Percentiles rank a stretch among this genome's conserved stretches.
Conservation (phyloP, 805 yeast species). For the Candida boleticola region DNA sequence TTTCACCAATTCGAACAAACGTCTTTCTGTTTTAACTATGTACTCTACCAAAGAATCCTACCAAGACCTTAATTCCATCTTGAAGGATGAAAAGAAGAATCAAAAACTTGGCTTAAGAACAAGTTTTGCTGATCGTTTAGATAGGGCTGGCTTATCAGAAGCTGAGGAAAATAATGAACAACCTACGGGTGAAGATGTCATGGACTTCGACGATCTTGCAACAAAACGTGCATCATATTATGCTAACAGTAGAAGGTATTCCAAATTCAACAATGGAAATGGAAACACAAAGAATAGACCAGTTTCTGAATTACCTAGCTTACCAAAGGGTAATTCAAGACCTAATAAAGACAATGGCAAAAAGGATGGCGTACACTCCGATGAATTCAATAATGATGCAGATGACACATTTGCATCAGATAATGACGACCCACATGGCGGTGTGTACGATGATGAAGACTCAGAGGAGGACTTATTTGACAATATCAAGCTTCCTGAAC, state of each 20-base stretch:
- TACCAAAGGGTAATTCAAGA: constrained; percentile 18
- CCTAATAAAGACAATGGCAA: constrained; percentile 23
- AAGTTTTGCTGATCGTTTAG: constrained; percentile 42
- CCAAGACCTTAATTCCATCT: constrained; percentile 50
- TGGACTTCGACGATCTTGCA: constrained; percentile 41
- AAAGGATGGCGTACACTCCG: constrained; percentile 18
- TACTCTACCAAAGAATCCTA: constrained; percentile 68
- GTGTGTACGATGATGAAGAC: constrained; percentile 21
- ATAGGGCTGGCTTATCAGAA: constrained; percentile 32
- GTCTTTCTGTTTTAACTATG: constrained; percentile 69
- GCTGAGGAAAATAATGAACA: constrained; percentile 25
- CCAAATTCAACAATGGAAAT: constrained; percentile 16
- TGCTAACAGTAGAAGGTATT: constrained; percentile 22
- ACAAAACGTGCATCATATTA: constrained; percentile 40
- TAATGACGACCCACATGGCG: constrained; percentile 12
- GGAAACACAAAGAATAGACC: constrained; percentile 20
- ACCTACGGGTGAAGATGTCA: constrained; percentile 35
- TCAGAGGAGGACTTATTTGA: constrained; percentile 39
- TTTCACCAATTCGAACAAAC: constrained; percentile 60
- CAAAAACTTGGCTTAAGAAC: constrained; percentile 29
- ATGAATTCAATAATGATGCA: constrained; percentile 13
- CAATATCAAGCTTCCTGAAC: constrained; percentile 48
- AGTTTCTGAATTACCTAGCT: constrained; percentile 25
- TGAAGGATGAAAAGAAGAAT: constrained; percentile 18
- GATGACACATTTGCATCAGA: constrained; percentile 9